Conservation (phyloP, 108 stramenopile genomes). For the Nitzschia inconspicua region DNA sequence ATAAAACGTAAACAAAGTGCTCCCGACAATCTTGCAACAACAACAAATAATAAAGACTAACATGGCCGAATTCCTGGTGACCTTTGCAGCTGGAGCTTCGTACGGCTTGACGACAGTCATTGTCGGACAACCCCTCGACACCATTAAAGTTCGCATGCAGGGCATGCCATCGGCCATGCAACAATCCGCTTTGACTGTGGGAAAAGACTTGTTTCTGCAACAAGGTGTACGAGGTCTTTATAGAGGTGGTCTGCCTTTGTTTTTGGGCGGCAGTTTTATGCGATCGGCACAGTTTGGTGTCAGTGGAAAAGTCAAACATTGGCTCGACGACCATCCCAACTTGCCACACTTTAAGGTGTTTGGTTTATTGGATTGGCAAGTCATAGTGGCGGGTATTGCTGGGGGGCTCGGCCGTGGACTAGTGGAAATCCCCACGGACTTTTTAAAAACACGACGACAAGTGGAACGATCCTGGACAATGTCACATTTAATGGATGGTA, state of each 20-base stretch:
- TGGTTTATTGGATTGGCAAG: slow-evolving; percentile 62
- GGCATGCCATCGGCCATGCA: slow-evolving; percentile 27
- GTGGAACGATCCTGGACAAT: slow-evolving; percentile 50
- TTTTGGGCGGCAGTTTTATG: slow-evolving; percentile 79
- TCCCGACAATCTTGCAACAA: too few species aligned
- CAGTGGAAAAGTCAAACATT: slow-evolving; percentile 43
- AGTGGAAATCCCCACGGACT: slow-evolving; percentile 81
- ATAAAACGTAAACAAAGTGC: too few species aligned
- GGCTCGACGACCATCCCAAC: slow-evolving; percentile 30
- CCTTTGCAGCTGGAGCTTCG: slow-evolving; percentile 76
- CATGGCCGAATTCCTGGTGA: slow-evolving; percentile 40
- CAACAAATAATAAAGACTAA: background rate
- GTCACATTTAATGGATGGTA: slow-evolving; percentile 61
- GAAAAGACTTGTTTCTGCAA: slow-evolving; percentile 36
- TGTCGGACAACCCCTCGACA: slow-evolving; percentile 85
- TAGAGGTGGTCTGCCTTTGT: slow-evolving; percentile 65
- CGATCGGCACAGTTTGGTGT: slow-evolving; percentile 86
- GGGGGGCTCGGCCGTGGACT: slow-evolving; percentile 79
- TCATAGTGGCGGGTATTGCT: slow-evolving; percentile 67
- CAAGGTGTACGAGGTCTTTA: slow-evolving; percentile 71
- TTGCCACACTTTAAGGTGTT: slow-evolving; percentile 26
- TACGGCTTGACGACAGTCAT: slow-evolving; percentile 79
- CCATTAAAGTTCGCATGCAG: slow-evolving; percentile 69
- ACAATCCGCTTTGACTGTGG: slow-evolving; percentile 32
- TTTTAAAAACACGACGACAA: slow-evolving; percentile 76